phyloP scores from a whole-genome alignment of 305 asterid species.

The Plantago coronopus region DNA sequence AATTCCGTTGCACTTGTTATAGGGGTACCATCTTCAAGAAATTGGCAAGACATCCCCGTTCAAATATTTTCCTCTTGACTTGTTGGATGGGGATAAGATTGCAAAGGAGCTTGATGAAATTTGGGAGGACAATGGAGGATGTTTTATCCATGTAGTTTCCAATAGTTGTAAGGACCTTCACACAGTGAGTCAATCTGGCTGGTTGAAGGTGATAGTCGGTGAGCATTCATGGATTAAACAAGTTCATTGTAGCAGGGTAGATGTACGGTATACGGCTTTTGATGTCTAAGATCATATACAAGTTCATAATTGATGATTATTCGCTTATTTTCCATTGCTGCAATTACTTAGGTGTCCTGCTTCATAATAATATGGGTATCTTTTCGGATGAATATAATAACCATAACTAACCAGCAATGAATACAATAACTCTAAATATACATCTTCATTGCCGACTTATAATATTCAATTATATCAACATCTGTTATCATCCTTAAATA shows the following conservation, averaged over 20 bases:
- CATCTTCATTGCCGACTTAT: neutral
- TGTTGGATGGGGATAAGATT: conserved; percentile 43
- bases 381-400: neutral
- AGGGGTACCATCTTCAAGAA: conserved; percentile 60
- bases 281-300: neutral
- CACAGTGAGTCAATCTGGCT: conserved; percentile 34
- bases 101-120: conserved; percentile 37
- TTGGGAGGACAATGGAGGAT: conserved; percentile 48
- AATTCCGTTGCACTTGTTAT: conserved; percentile 19
- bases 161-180: conserved; percentile 34
- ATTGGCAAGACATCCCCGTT: conserved; percentile 40
- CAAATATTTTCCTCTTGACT: conserved; percentile 32
- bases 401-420: neutral
- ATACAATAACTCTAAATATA: neutral
- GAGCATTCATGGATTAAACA: conserved; percentile 28
- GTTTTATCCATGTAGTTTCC: conserved; percentile 50
- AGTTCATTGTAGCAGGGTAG: neutral
- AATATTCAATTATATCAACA: neutral
- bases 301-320: neutral
- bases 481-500: neutral
- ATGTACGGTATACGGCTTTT: neutral
- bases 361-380: no score
- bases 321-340: neutral
- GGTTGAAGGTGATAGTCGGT: conserved; percentile 63
- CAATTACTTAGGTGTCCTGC: neutral